phyloP scores from a whole-genome alignment of 1,284 basidiomycete genomes.

The Cutaneotrichosporon cavernicola region DNA sequence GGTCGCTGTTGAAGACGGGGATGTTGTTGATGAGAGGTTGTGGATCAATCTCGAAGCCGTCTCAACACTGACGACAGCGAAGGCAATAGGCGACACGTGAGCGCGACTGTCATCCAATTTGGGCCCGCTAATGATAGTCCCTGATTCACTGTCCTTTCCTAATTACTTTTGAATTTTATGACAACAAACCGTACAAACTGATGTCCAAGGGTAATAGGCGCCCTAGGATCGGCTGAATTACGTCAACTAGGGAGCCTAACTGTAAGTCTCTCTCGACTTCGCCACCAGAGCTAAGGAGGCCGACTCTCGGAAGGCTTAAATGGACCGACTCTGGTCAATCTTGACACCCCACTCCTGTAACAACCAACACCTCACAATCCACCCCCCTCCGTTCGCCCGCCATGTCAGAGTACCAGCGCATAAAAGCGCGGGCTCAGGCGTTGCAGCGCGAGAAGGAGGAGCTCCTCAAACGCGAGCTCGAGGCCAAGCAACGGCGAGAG shows the following conservation, averaged over 20 bases:
- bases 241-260: neutral
- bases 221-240: neutral
- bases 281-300: neutral
- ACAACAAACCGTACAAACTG: no score
- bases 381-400: constrained; percentile 10
- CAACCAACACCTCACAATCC: neutral
- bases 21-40: neutral
- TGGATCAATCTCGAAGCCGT: constrained; percentile 9
- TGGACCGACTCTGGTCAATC: neutral
- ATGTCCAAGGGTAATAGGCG: neutral
- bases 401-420: constrained; percentile 40
- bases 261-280: neutral
- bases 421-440: constrained; percentile 40
- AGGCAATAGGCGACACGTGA: constrained; percentile 5
- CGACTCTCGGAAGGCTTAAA: neutral
- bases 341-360: neutral
- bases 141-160: neutral
- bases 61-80: constrained; percentile 16
- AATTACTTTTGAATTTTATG: no score
- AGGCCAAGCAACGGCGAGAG: constrained; percentile 38
- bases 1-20: neutral
- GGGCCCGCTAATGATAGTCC: neutral
- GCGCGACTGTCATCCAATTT: constrained; percentile 1
- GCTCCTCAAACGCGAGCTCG: constrained; percentile 38
- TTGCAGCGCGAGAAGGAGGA: constrained; percentile 45